These are phyloP conservation scores for Microbotryomycetes sp. DNA, from an alignment of 1,284 basidiomycete genomes.

Conservation along the genomic window DNA sequence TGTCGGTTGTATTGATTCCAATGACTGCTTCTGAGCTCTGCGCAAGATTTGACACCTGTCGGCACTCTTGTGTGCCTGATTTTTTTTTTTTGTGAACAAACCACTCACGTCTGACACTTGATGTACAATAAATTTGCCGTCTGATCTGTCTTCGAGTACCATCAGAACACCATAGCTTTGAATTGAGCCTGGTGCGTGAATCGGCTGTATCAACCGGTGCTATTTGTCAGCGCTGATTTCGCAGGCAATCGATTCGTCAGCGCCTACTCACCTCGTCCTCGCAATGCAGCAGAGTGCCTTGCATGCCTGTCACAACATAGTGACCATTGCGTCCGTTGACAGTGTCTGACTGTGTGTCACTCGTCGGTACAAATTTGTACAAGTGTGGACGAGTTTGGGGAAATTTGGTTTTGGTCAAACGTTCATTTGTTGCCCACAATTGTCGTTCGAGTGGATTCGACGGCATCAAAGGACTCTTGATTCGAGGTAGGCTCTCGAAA, in stretches of 20 bases:
- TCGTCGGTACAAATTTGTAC: not conserved
- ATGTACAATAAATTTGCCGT: conserved; percentile 57
- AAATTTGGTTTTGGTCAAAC: too few species aligned
- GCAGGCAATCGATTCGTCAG: not conserved
- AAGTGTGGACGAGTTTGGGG: not conserved
- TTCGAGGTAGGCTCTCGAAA: not conserved
- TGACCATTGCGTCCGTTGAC: conserved; percentile 42
- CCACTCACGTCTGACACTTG: conserved; percentile 71
- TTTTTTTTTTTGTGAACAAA: too few species aligned
- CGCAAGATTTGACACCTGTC: too few species aligned
- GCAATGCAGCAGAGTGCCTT: conserved; percentile 61
- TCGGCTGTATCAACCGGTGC: conserved; percentile 49
- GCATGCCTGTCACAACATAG: conserved; percentile 60
- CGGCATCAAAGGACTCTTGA: too few species aligned
- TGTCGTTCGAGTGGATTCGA: too few species aligned
- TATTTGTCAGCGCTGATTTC: not conserved
- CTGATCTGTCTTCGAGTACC: conserved; percentile 62
- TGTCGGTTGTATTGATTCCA: conserved; percentile 66
- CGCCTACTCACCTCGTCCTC: conserved; percentile 63
- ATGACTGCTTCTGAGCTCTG: conserved; percentile 63
- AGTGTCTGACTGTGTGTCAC: too few species aligned
- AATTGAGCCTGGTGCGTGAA: conserved; percentile 74
- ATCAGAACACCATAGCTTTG: conserved; percentile 81
- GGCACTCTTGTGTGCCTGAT: too few species aligned
- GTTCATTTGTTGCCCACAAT: too few species aligned